phyloP scores from a whole-genome alignment of 2,329 filamentous ascomycete genomes.

The Ramularia collo-cygni region DNA sequence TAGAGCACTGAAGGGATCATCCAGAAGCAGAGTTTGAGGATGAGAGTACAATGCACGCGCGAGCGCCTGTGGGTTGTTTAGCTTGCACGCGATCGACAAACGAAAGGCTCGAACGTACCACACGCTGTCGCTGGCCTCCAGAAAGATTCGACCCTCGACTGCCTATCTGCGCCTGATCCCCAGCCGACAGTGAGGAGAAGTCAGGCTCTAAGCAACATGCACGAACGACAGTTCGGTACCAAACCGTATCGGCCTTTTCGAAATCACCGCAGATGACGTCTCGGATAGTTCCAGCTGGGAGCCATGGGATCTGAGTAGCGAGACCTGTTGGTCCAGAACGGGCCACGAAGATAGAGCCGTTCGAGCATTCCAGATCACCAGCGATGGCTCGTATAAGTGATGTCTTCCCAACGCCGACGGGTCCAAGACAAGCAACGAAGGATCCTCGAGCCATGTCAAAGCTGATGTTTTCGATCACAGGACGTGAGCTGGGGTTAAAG shows the following conservation, averaged over 20 bases:
- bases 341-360: not conserved
- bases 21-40: not conserved
- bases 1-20: constrained; percentile 3
- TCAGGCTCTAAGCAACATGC: constrained; percentile 72
- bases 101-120: constrained; percentile 35
- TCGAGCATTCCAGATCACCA: not conserved
- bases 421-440: too few relatives aligned
- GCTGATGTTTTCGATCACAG: too few relatives aligned
- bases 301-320: constrained; percentile 17
- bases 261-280: constrained; percentile 10
- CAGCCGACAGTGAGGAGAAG: constrained; percentile 66
- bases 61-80: not conserved
- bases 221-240: constrained; percentile 63
- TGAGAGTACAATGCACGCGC: constrained; percentile 1
- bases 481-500: too few relatives aligned
- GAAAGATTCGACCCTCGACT: constrained; percentile 79
- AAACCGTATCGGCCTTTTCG: constrained; percentile 51
- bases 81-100: too few relatives aligned
- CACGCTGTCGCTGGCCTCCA: constrained; percentile 76
- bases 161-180: constrained; percentile 73
- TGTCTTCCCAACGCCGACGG: not conserved
- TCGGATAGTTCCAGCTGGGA: constrained; percentile 14
- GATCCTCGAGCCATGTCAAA: too few relatives aligned
- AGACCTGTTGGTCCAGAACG: constrained; percentile 1
- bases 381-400: not conserved